Percentiles rank a stretch among this genome's conserved stretches.
Conservation (phyloP, 768 basidiomycete genomes). For the Piloderma croceum region DNA sequence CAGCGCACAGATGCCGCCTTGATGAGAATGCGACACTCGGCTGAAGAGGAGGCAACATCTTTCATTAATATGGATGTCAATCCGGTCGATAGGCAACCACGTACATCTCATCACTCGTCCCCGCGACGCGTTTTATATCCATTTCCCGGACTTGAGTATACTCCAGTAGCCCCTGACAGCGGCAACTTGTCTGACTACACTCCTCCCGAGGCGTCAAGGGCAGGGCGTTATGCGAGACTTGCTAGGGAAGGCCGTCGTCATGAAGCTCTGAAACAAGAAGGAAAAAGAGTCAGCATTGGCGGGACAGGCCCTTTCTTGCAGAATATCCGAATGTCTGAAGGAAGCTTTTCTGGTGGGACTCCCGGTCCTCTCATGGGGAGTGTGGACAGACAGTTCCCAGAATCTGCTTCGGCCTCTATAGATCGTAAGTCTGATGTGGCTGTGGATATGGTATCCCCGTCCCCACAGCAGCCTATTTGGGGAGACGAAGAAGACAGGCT, state of each 20-base stretch:
- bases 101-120: neutral
- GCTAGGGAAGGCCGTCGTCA: slow-evolving; percentile 28
- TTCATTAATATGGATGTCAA: neutral
- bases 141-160: slow-evolving; percentile 16
- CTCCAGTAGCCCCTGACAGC: slow-evolving; percentile 14
- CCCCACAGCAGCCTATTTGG: neutral
- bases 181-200: slow-evolving; percentile 21
- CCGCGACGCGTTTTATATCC: no score
- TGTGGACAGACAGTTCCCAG: neutral
- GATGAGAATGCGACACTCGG: slow-evolving; percentile 32
- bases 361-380: neutral
- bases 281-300: slow-evolving; percentile 26
- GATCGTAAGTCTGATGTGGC: neutral
- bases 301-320: neutral
- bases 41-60: slow-evolving; percentile 18
- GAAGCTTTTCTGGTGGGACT: neutral
- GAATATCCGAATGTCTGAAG: neutral
- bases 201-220: slow-evolving; percentile 25
- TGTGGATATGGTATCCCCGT: neutral
- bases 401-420: neutral
- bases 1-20: slow-evolving; percentile 33
- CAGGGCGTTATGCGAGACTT: slow-evolving; percentile 28
- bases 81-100: neutral
- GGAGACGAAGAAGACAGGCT: neutral
- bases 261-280: slow-evolving; percentile 32